These are phyloP conservation scores for Meyerozyma carpophila DNA, from an alignment of 1,139 yeast genomes.

Conservation along the genomic window DNA sequence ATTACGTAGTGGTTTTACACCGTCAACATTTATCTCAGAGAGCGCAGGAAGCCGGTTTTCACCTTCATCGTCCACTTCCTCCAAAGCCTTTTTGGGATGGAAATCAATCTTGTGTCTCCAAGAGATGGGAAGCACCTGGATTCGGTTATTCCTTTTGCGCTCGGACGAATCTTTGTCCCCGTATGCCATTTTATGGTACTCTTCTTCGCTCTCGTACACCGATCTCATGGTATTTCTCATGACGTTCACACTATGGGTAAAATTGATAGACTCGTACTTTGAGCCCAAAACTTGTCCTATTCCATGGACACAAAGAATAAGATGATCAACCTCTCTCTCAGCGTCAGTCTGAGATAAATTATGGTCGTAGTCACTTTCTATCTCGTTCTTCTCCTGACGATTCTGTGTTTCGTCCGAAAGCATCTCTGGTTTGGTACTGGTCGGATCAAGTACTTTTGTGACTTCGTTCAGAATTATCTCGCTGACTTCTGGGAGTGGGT, in stretches of 20 bases:
- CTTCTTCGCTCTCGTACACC: conserved; percentile 44
- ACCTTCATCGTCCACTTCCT: conserved; percentile 25
- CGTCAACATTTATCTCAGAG: conserved; percentile 72
- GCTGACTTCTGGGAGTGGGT: conserved; percentile 70
- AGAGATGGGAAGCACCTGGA: conserved; percentile 73
- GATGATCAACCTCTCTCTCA: conserved; percentile 64
- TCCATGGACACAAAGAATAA: conserved; percentile 85
- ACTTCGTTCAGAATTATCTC: conserved; percentile 31
- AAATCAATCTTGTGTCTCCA: conserved; percentile 74
- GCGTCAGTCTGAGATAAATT: conserved; percentile 27
- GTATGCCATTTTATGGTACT: conserved; percentile 35
- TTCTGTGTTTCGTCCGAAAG: conserved; percentile 6
- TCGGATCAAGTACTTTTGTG: conserved; percentile 13
- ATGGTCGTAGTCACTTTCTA: conserved; percentile 49
- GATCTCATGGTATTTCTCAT: conserved; percentile 60
- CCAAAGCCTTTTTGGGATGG: conserved; percentile 38
- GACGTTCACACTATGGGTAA: conserved; percentile 77
- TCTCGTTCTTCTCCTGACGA: conserved; percentile 33
- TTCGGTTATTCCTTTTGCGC: conserved; percentile 41
- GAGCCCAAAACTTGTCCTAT: conserved; percentile 87
- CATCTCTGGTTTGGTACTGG: conserved; percentile 7
- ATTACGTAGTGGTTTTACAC: conserved; percentile 70
- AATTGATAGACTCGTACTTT: conserved; percentile 74
- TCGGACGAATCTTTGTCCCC: conserved; percentile 15
- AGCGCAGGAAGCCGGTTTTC: conserved; percentile 53